Evolutionary conservation across 371 early-diverging fungal genomes (phyloP), one percentile per base, ranked within the genome.

Genomic region (Actinomortierella wolfii): DNA sequence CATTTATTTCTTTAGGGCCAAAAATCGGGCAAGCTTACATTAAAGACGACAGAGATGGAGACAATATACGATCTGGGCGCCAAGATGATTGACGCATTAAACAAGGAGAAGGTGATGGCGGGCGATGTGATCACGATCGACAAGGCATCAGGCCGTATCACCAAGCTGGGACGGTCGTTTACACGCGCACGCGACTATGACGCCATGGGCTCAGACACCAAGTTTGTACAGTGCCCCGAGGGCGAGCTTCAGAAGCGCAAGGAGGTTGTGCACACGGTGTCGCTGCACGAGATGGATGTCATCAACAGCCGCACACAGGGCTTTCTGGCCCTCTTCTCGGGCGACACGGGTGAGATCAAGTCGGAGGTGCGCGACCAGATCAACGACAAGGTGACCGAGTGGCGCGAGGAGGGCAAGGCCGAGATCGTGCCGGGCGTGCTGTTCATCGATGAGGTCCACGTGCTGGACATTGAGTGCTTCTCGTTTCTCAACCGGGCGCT

Each of bases 31-130:
- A 97, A 98, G 77, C 79, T 99, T 57, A 95, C 96, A 46, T 76
- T 99, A 40, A 99, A 99, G 81, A 99, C 99, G 21, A 97, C 97
- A 24, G 99, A 99, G 57, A 99, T 99, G 99, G 99, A 99, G 80
- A 98, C 99, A 21, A 90, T 97, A 50, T 99, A 98, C 78, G 99
- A 98, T 71, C 80, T 99, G 64, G 99, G 99, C 4, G 90, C 92
- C 59, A 99, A 98, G 82, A 99, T 99, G 97, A 94, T 98, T 66
- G 94, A 94, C 59, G 83, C 95, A 26, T 77, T 99, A 64, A 94
- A 92, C 79, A 96, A 96, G 81, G 99, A 99, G 67, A 99, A 97
- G 79, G 95, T 98, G 26, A 86, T 91, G 78, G 95, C 95, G 34
- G 99, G 97, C 44, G 99, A 99, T 80, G 95, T 99, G 3, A 94